Percentiles rank a stretch among this genome's conserved stretches.
Conservation (phyloP, 345 rosid genomes). For the Mangifera indica region DNA sequence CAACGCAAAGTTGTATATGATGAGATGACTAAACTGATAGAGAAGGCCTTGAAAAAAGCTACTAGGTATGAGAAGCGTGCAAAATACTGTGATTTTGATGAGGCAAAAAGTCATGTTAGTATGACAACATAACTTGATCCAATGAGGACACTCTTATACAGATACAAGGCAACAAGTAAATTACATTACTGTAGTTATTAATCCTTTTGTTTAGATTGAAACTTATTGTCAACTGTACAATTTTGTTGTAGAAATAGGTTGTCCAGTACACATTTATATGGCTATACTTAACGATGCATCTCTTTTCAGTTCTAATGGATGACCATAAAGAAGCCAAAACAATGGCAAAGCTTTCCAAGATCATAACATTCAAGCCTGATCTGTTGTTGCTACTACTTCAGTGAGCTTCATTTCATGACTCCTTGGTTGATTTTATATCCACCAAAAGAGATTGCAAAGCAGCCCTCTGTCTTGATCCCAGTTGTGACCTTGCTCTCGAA, state of each 20-base stretch:
- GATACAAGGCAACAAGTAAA: constrained; percentile 95
- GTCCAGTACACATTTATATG: not conserved
- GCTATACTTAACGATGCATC: constrained; percentile 7
- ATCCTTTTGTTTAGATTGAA: not conserved
- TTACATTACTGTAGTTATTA: not conserved
- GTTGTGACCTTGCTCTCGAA: constrained; percentile 56
- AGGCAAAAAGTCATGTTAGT: constrained; percentile 81
- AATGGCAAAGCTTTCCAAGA: constrained; percentile 75
- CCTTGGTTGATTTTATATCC: constrained; percentile 56
- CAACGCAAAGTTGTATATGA: constrained; percentile 83
- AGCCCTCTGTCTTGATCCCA: constrained; percentile 84
- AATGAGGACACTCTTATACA: constrained; percentile 89
- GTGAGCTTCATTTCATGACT: constrained; percentile 88
- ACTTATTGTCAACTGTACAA: not conserved
- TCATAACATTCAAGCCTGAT: constrained; percentile 85
- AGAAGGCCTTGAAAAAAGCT: constrained; percentile 85
- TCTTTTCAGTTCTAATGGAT: constrained; percentile 86
- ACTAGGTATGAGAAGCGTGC: constrained; percentile 96
- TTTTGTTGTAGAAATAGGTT: not conserved
- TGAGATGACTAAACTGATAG: constrained; percentile 96
- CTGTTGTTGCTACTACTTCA: constrained; percentile 79
- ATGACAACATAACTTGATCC: constrained; percentile 88
- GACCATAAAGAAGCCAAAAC: constrained; percentile 92
- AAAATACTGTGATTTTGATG: constrained; percentile 88
- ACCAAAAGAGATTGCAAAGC: constrained; percentile 88